Evolutionary conservation across 352 stramenopile species (phyloP).

Genomic region (Phytophthora sp.): DNA sequence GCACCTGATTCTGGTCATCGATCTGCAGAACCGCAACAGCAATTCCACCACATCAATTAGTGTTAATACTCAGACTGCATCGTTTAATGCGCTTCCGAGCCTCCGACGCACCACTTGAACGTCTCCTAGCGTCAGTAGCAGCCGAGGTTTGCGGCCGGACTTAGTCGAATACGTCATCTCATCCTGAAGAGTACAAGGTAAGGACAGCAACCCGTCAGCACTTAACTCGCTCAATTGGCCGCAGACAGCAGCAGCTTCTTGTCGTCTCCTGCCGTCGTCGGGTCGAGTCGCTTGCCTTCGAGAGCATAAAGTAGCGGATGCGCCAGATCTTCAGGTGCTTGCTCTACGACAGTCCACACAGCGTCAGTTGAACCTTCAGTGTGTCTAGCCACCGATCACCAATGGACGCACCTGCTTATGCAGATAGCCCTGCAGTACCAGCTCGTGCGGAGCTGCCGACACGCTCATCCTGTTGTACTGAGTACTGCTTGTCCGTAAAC

Average conservation of each 20-base stretch:
- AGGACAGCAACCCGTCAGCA: background rate
- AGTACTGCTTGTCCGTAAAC: slow-evolving; percentile 5
- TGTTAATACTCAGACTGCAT: background rate
- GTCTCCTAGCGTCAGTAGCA: slow-evolving; percentile 50
- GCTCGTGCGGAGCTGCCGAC: slow-evolving; percentile 44
- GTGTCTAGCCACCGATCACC: background rate
- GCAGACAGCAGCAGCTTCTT: background rate
- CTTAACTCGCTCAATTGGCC: background rate
- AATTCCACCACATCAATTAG: background rate
- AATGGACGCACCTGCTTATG: slow-evolving; percentile 70
- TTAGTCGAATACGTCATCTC: slow-evolving; percentile 84
- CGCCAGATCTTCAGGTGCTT: slow-evolving; percentile 89
- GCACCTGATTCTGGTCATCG: slow-evolving; percentile 82
- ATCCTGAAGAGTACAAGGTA: slow-evolving; percentile 37
- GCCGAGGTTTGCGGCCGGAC: slow-evolving; percentile 77
- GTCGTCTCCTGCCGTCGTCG: no score
- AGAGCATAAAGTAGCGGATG: slow-evolving; percentile 86
- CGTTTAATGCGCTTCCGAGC: no score
- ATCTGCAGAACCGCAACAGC: slow-evolving; percentile 45
- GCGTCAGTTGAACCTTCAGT: slow-evolving; percentile 7
- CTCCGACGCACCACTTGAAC: slow-evolving; percentile 77
- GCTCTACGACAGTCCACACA: slow-evolving; percentile 50
- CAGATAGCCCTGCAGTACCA: slow-evolving; percentile 82
- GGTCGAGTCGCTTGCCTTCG: slow-evolving; percentile 47
- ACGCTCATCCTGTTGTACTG: no score